Base-by-base conservation (phyloP, 257 asterid species). In the Marsdenia floribunda region DNA sequence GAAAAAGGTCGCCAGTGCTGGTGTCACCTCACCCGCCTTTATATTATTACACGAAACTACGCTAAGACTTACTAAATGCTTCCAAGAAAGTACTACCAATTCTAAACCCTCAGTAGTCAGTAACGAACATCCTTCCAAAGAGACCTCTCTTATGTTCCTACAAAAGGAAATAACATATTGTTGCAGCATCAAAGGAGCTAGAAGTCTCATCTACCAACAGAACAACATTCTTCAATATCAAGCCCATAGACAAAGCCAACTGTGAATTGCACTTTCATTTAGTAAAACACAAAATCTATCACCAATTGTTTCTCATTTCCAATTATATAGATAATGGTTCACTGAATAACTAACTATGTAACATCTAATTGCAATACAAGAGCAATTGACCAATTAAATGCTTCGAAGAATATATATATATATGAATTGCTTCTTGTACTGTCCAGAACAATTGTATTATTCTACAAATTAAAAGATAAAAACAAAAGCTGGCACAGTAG, bases 121-220 rank as follows among this genome's bases (percentile, higher is more conserved):
- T 70, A 88, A 85, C 3, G 98, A 95, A 83, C 97, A 92, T 79
- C 98, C 97, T 81, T 90, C 90, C 79, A 95, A 88, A 13, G 96
- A 89, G 67, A 95, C 83, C 71, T 85, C 83, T 80, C 87, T 80
- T 70, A 95, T 79, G 66, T 75, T 81, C 96, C 98, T 91, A 79
- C 83, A 78, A 49, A 77, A 78, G n/a, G 58, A 73, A 85, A 74
- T 47, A 29, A 59, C 72, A 24, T 44, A 21, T 22, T 37, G 59
- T 69, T 71, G 59, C 35, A 19, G 24, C 21, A 16, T 4, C 21
- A 52, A 52, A 14, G 19, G 47, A n/a, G 44, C 33, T 5, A 26
- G 57, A 52, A 38, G 73, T 21, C 44, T 40, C 54, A 54, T 19
- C 37, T 38, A 67, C 54, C 33, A 75, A 35, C 24, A 40, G 33